phyloP scores from a whole-genome alignment of 176 grass and related monocot species.

The Lolium perenne region DNA sequence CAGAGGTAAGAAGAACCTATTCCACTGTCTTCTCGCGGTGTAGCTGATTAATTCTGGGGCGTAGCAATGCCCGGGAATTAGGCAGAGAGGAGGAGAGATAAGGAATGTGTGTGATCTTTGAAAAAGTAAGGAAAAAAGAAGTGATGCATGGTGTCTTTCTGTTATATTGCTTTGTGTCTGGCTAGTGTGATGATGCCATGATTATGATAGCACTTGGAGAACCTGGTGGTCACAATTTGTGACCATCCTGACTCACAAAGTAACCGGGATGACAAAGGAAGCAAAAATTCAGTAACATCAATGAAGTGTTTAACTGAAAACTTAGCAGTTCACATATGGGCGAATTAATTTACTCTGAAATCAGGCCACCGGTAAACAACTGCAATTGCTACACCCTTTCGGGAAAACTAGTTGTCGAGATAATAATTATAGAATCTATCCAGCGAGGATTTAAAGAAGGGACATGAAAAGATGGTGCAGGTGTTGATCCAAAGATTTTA shows the following conservation, averaged over 20 bases:
- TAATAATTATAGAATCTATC: neutral
- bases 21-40: constrained; percentile 37
- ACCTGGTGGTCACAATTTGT: constrained; percentile 32
- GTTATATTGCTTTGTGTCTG: constrained; percentile 51
- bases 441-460: neutral
- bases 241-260: constrained; percentile 10
- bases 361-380: neutral
- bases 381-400: neutral
- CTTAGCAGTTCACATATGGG: neutral
- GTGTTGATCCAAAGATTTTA: constrained; percentile 19
- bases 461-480: neutral
- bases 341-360: neutral
- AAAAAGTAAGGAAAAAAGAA: constrained; percentile 23
- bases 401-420: neutral
- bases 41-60: constrained; percentile 27
- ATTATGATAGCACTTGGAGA: constrained; percentile 35
- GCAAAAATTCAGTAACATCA: neutral
- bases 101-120: constrained; percentile 56
- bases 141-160: constrained; percentile 47
- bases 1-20: constrained; percentile 29
- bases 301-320: neutral
- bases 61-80: constrained; percentile 30
- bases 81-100: constrained; percentile 33
- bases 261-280: constrained; percentile 14
- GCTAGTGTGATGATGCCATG: constrained; percentile 26